These are phyloP conservation scores for Dothideomycetes sp. DNA, from an alignment of 2,329 filamentous ascomycete genomes.

Conservation along the genomic window DNA sequence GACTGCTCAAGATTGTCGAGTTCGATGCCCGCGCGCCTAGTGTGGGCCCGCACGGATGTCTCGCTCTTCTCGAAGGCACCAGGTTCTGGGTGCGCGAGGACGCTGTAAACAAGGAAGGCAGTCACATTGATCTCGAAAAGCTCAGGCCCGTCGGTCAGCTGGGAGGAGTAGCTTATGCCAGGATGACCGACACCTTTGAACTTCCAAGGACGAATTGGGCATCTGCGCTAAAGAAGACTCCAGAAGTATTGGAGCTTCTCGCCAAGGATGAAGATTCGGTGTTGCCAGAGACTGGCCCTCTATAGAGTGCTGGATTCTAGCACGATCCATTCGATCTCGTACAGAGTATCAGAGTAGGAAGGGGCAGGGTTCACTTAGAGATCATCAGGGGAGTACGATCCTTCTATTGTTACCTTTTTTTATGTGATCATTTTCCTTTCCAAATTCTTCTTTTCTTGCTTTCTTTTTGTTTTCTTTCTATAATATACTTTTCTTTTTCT, in stretches of 20 bases:
- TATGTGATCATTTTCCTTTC: too few relatives aligned
- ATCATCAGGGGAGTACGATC: too few relatives aligned
- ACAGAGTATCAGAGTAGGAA: too few relatives aligned
- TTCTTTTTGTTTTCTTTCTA: too few relatives aligned
- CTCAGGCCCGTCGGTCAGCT: constrained; percentile 5
- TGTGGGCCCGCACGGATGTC: not conserved
- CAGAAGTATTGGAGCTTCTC: not conserved
- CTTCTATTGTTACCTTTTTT: too few relatives aligned
- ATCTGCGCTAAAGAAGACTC: not conserved
- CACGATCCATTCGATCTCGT: too few relatives aligned
- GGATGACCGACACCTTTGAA: constrained; percentile 16
- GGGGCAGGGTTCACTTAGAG: too few relatives aligned
- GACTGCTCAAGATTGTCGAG: constrained; percentile 59
- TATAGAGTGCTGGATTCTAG: too few relatives aligned
- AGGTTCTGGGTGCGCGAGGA: constrained; percentile 22
- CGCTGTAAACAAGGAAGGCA: not conserved
- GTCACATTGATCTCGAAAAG: not conserved
- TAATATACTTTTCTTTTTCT: too few relatives aligned
- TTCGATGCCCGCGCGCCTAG: constrained; percentile 27
- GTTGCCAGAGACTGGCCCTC: too few relatives aligned
- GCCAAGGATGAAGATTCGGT: too few relatives aligned
- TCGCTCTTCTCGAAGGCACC: constrained; percentile 24
- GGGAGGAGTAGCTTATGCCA: not conserved
- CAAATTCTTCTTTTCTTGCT: too few relatives aligned
- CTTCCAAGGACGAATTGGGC: constrained; percentile 12